phyloP scores from a whole-genome alignment of 306 rosid species.

The Vigna hirtella region DNA sequence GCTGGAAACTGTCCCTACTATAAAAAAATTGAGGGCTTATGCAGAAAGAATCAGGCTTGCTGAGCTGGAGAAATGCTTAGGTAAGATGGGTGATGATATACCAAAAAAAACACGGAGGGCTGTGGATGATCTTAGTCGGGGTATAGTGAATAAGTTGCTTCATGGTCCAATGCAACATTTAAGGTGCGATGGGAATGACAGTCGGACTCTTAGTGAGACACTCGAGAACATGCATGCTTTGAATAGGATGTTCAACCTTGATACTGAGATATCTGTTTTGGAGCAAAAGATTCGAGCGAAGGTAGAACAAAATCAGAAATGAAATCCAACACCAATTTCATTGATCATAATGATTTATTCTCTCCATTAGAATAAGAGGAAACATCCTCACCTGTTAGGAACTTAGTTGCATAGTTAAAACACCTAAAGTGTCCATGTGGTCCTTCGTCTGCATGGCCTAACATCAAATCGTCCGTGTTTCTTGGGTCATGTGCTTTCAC shows the following conservation, averaged over 20 bases:
- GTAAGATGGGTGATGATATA: constrained; percentile 96
- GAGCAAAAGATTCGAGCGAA: constrained; percentile 96
- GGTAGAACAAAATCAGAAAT: constrained; percentile 90
- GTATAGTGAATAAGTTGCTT: constrained; percentile 93
- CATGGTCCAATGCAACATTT: constrained; percentile 99
- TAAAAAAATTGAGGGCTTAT: constrained; percentile 94
- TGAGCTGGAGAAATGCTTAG: constrained; percentile 92
- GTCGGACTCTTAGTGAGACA: constrained; percentile 86
- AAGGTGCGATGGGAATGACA: constrained; percentile 96
- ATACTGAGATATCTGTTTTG: constrained; percentile 84
- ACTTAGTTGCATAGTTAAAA: constrained; percentile 49
- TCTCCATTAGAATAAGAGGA: constrained; percentile 60
- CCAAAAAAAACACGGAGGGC: constrained; percentile 89
- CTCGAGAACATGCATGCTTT: constrained; percentile 98
- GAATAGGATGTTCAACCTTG: constrained; percentile 98
- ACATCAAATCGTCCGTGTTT: constrained; percentile 46
- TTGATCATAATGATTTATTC: constrained; percentile 52
- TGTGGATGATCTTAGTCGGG: constrained; percentile 97
- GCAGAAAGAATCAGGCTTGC: constrained; percentile 94
- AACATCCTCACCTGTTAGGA: constrained; percentile 52
- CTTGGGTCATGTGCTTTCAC: constrained; percentile 44
- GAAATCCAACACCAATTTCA: constrained; percentile 45
- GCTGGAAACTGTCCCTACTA: constrained; percentile 96
- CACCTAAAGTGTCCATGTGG: constrained; percentile 40
- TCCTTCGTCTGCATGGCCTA: constrained; percentile 41